Evolutionary conservation across 441 rosid species (phyloP).

Genomic region (Sinapis alba): DNA sequence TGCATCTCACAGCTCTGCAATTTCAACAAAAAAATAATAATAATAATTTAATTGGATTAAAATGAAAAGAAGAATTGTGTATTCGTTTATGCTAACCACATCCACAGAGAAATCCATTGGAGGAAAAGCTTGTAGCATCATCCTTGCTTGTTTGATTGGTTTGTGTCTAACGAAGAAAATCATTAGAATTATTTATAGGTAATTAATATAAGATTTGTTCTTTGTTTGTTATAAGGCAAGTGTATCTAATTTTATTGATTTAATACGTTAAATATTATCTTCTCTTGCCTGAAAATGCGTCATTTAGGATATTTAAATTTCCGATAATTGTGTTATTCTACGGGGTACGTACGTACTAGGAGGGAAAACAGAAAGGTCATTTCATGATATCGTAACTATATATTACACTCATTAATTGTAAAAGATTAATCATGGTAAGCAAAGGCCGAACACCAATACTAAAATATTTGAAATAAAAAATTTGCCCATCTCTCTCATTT

Average conservation of each 20-base stretch:
- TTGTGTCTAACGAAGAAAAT: neutral
- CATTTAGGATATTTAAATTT: neutral
- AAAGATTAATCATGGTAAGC: neutral
- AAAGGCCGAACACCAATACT: neutral
- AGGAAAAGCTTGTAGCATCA: neutral
- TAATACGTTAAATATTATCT: neutral
- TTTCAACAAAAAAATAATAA: neutral
- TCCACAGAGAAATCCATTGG: slow-evolving; percentile 22
- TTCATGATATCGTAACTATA: neutral
- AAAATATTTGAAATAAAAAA: no score
- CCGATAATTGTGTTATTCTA: neutral
- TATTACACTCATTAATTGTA: neutral
- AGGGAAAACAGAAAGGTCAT: neutral
- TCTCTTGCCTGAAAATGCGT: slow-evolving; percentile 15
- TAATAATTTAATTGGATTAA: neutral
- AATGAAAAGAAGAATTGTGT: neutral
- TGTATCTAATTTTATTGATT: slow-evolving; percentile 3
- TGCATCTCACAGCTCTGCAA: slow-evolving; percentile 32
- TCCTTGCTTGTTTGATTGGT: neutral
- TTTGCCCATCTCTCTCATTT: neutral
- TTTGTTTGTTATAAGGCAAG: slow-evolving; percentile 25
- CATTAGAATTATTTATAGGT: neutral
- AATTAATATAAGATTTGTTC: neutral
- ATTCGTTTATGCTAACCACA: slow-evolving; percentile 26
- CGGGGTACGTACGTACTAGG: neutral